phyloP scores from a whole-genome alignment of 257 asterid genomes.

The Solanum arcanum region DNA sequence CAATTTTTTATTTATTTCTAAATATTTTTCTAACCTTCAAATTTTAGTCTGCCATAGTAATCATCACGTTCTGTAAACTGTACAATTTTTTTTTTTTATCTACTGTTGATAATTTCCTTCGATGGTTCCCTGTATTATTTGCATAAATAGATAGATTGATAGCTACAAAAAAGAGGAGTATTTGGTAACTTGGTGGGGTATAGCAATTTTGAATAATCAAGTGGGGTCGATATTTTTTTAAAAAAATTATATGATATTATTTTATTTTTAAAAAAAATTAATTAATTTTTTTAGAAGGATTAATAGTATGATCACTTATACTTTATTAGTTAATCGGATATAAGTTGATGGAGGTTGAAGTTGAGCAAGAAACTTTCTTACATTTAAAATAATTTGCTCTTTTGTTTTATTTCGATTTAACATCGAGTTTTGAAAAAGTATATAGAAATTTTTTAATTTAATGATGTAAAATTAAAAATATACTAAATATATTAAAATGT shows the following conservation, averaged over 20 bases:
- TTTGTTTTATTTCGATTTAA: too few relatives aligned
- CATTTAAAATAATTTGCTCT: not conserved
- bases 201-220: not conserved
- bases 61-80: slow-evolving; percentile 20
- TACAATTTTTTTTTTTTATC: slow-evolving; percentile 9
- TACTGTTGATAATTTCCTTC: slow-evolving; percentile 9
- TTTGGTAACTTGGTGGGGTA: not conserved
- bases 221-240: not conserved
- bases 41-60: slow-evolving; percentile 19
- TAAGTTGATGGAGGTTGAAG: not conserved
- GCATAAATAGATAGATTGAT: slow-evolving; percentile 17
- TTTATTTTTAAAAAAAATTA: too few relatives aligned
- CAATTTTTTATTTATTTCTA: not conserved
- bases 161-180: slow-evolving; percentile 13
- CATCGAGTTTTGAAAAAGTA: not conserved
- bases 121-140: slow-evolving; percentile 17
- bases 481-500: not conserved
- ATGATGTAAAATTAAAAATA: not conserved
- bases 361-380: not conserved
- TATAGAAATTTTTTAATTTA: not conserved
- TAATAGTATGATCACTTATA: not conserved
- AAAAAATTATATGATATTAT: not conserved
- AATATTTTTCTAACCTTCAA: not conserved
- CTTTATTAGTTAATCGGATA: not conserved
- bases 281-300: not conserved